Conservation (phyloP, 148 eudicot genomes). For the Rhododendron ferrugineum region DNA sequence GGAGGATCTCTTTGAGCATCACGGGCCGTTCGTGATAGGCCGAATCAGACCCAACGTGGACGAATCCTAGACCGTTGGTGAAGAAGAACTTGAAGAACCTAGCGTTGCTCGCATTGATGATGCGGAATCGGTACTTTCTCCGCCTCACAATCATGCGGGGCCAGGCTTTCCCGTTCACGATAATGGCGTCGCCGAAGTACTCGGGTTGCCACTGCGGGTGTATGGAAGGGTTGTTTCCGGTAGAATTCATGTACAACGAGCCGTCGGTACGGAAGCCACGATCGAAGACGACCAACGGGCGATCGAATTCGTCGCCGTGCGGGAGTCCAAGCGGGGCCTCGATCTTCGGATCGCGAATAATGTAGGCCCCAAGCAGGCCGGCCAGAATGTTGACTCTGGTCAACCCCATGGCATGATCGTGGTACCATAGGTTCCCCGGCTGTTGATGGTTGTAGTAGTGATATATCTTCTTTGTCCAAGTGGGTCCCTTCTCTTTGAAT, state of each 20-base stretch:
- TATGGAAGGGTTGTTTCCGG: constrained; percentile 75
- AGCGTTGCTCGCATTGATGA: constrained; percentile 80
- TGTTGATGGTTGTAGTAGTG: constrained; percentile 65
- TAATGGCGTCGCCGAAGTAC: constrained; percentile 70
- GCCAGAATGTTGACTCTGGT: constrained; percentile 80
- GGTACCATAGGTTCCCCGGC: constrained; percentile 78
- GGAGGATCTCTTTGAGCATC: constrained; percentile 25
- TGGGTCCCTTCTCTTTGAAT: constrained; percentile 42
- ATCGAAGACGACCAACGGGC: constrained; percentile 53
- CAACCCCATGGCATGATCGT: constrained; percentile 93
- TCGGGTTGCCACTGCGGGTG: constrained; percentile 94
- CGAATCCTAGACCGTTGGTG: constrained; percentile 44
- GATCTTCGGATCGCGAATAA: constrained; percentile 44
- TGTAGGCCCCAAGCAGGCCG: constrained; percentile 67
- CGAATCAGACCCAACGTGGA: constrained; percentile 69
- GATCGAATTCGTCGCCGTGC: constrained; percentile 51
- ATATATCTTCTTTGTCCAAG: constrained; percentile 51
- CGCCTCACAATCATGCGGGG: constrained; percentile 65
- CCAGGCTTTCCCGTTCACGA: constrained; percentile 92
- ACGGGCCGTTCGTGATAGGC: constrained; percentile 43
- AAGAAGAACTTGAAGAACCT: constrained; percentile 61
- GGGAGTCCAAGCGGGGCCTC: constrained; percentile 67
- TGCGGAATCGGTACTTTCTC: constrained; percentile 67
- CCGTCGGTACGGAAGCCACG: constrained; percentile 56
- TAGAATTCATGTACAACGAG: constrained; percentile 58